A percentile compares a stretch with the other conserved stretches of the same genome.
Conservation (phyloP, 1,284 basidiomycete species). For the Omphalotus olearius region DNA sequence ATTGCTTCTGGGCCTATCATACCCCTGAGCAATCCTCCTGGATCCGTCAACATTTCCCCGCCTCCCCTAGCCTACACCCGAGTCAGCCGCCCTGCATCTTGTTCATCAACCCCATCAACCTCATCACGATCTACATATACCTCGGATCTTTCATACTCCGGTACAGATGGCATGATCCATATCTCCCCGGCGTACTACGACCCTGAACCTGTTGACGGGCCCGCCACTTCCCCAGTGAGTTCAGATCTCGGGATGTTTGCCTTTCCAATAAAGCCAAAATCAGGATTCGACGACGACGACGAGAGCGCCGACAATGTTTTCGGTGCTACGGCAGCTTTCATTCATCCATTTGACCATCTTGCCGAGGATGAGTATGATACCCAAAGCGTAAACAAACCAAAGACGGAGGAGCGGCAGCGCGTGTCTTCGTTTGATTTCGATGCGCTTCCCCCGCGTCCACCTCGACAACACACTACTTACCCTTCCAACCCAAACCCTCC, state of each 20-base stretch:
- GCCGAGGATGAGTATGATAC: constrained; percentile 30
- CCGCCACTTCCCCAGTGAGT: constrained; percentile 38
- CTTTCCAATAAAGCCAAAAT: constrained; percentile 25
- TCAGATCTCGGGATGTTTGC: constrained; percentile 16
- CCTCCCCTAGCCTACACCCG: constrained; percentile 25
- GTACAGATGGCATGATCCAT: constrained; percentile 36
- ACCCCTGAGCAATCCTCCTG: constrained; percentile 16
- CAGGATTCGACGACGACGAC: constrained; percentile 17
- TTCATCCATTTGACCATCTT: constrained; percentile 42
- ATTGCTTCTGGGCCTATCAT: constrained; percentile 9
- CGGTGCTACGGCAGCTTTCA: constrained; percentile 51
- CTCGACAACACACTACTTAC: constrained; percentile 11
- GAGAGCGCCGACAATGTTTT: constrained; percentile 22
- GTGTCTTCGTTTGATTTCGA: constrained; percentile 57
- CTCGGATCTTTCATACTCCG: constrained; percentile 16
- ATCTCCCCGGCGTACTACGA: constrained; percentile 66
- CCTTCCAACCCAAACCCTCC: constrained; percentile 2
- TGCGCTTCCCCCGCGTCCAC: constrained; percentile 34
- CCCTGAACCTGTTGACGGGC: constrained; percentile 51
- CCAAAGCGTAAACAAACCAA: constrained; percentile 22
- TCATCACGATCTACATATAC: constrained; percentile 20
- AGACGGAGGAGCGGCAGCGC: constrained; percentile 35
- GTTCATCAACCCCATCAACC: constrained; percentile 22
- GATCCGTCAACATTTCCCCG: constrained; percentile 20
- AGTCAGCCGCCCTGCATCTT: constrained; percentile 19